Evolutionary conservation across 106 monocot species (phyloP), one percentile per base, ranked within the genome.

Genomic region (Dioscorea zingiberensis): DNA sequence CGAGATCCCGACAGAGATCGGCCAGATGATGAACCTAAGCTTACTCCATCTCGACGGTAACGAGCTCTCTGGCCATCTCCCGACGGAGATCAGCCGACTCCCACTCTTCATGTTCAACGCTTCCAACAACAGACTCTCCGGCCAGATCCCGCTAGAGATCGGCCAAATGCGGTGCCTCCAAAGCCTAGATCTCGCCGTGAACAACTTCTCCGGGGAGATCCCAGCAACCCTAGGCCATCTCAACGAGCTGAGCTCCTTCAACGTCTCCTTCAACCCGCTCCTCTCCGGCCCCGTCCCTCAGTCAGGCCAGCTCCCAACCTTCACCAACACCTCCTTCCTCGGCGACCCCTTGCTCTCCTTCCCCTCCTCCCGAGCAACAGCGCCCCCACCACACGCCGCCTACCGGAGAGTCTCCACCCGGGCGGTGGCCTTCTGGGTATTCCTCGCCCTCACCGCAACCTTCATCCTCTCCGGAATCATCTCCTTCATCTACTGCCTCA

Each of bases 201-300:
- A 88, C 71, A 88, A 88, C 67, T 84, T 90, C 64, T 90, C 86
- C 29, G 90, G 90, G 26, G 72, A 78, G 22, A 26, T 90, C 38
- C 77, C 77, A 57, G 66, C 53, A 22, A 76, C 78, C 63, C 61
- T 93, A 26, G 78, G 79, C 69, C 2, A 15, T 13, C 73, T 93
- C 13, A 47, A 67, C 21, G 73, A 77, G 14, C 78, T 93, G 14
- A 74, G 22, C 72, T 64, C 63, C 53, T 85, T 93, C 78, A 93
- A 93, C 60, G 77, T 74, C 58, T 94, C 90, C 8, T 94, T 70
- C 82, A 94, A 94, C 60, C 77, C 69, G 3, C 70, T 81, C 51
- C 77, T 94, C 60, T 51, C 67, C 27, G 94, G 86, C 5, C 24
- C 26, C 9, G 25, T 94, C 29, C 84, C 90, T 10, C 17, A 16